Base-by-base conservation (phyloP, 768 basidiomycete species). In the Pulveroboletus ravenelii region DNA sequence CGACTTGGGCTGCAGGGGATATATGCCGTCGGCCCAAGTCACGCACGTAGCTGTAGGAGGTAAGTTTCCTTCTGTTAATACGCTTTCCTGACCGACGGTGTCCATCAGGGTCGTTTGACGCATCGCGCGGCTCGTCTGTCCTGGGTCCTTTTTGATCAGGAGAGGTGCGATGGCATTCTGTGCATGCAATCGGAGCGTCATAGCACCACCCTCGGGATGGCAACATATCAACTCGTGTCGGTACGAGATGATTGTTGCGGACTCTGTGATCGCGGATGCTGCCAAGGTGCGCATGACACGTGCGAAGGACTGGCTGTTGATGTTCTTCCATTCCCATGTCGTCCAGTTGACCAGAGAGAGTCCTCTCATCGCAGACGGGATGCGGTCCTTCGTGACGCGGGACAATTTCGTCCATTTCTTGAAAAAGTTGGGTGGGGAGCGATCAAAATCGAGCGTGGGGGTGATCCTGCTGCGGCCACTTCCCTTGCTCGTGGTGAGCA, bases 181-280 rank as follows among this genome's bases (percentile, higher is more conserved):
- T n/a, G n/a, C n/a, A n/a, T n/a, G n/a, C 10, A 32, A 12, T 2
- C 3, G 12, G 12, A 32, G 10, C 2, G 36, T 47, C 27, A 9
- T 8, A 1, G 45, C 45, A 2, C 45, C 36, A 1, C 45, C 17
- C 3, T 18, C 3, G 0, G 45, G 36, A 17, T 37, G 25, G 4
- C 45, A 47, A 0, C 18, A 14, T 0, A 47, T 12, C 12, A 47
- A 14, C 36, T 47, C 36, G 17, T 47, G 45, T 14, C 36, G 45
- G 29, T 47, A 47, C 10, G 29, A 39, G 29, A 31, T 23, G 13
- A 47, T n/a, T 1, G 2, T 5, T 13, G 27, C 30, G 0, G 37
- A 17, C 2, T 47, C 37, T 0, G 18, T 9, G 17, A 47, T 38
- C 0, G 29, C 46, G 0, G 13, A 36, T 0, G 37, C 37, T 0